Base-by-base conservation (phyloP, 306 rosid genomes). In the Prunus armeniaca region DNA sequence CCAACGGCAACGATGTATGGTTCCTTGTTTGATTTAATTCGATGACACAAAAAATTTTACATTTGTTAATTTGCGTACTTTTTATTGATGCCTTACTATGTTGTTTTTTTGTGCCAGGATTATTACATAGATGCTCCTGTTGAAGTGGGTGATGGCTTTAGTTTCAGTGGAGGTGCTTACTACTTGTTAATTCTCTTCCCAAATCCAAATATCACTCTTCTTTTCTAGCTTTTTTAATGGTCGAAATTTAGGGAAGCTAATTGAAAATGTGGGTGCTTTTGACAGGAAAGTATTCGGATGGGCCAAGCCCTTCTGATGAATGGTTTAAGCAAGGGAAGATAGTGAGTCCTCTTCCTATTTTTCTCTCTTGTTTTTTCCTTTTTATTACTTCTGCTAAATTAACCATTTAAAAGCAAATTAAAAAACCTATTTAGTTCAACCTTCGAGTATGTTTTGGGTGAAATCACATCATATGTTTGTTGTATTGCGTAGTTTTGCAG, bases 281-380 rank as follows among this genome's bases (percentile, higher is more conserved):
- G 63, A 74, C 87, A 93, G 98, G 98, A 78, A 93, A 91, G 71
- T 93, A 93, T 85, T 89, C 96, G 41, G 97, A 91, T 60, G 93
- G 73, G 46, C 93, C 95, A 0, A 91, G 85, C 76, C 97, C 91
- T 74, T 86, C 93, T 52, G 98, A 93, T 81, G 97, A 89, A 81
- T 89, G 98, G 98, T 89, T 93, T 78, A 89, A 89, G 83, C 89
- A 86, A 84, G 97, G 97, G 67, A 93, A 86, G 86, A 78, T 80
- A 76, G 98, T 93, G 85, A 75, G 79, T 66, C 67, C 20, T 32
- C 6, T 24, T 18, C 66, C 28, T 8, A 6, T 62, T 38, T 54
- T 17, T 60, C 14, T 67, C 4, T 20, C 54, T 69, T 1, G 24
- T 8, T 34, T 17, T 49, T 41, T 1, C 0, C 12, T 38, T 52